Evolutionary conservation across 2,329 filamentous ascomycete genomes (phyloP).

Genomic region (Nigrospora sphaerica): DNA sequence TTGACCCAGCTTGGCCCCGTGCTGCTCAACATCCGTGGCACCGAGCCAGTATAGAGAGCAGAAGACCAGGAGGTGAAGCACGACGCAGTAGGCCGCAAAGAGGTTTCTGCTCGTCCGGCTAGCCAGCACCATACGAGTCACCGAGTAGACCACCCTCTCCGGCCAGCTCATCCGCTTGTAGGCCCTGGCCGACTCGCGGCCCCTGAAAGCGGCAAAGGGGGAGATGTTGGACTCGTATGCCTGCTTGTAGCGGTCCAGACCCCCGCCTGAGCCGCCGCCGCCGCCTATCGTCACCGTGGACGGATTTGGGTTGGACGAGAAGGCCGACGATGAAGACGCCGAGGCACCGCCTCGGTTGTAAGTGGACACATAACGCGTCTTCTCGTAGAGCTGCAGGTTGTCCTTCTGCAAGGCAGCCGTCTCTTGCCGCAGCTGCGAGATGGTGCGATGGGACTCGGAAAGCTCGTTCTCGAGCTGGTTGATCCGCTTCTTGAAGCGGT

Average conservation of each 20-base stretch:
- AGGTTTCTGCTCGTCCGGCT: constrained; percentile 87
- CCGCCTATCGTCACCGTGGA: constrained; percentile 58
- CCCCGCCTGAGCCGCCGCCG: constrained; percentile 56
- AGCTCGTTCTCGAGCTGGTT: constrained; percentile 84
- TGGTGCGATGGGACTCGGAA: constrained; percentile 71
- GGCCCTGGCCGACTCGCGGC: constrained; percentile 84
- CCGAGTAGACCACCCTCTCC: constrained; percentile 81
- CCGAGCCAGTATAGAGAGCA: constrained; percentile 81
- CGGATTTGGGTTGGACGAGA: constrained; percentile 65
- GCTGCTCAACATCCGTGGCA: constrained; percentile 55
- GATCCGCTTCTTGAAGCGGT: constrained; percentile 97
- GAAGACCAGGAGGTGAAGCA: constrained; percentile 82
- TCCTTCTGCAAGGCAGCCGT: constrained; percentile 90
- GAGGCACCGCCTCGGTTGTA: constrained; percentile 69
- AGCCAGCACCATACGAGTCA: constrained; percentile 85
- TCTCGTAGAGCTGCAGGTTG: constrained; percentile 93
- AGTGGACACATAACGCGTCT: constrained; percentile 90
- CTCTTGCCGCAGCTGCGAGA: constrained; percentile 84
- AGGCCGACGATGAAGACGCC: constrained; percentile 56
- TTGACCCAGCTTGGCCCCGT: constrained; percentile 50
- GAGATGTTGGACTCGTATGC: constrained; percentile 95
- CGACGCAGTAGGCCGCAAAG: constrained; percentile 87
- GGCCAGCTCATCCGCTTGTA: constrained; percentile 91
- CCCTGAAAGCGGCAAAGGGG: constrained; percentile 90
- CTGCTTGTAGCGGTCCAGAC: constrained; percentile 78